phyloP scores from a whole-genome alignment of 176 grass and related monocot genomes.

The Otatea glauca region DNA sequence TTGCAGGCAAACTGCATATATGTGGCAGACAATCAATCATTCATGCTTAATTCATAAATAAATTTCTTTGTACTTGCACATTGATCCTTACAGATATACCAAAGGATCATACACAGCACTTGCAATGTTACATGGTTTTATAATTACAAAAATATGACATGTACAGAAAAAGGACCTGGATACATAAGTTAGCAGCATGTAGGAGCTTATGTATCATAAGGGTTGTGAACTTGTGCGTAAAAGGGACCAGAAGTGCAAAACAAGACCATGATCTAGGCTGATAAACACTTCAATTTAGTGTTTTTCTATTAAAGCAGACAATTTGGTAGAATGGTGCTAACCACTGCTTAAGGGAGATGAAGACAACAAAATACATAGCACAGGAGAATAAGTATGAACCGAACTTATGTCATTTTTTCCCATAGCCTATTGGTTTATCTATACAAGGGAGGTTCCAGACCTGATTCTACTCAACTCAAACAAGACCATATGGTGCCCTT shows the following conservation, averaged over 20 bases:
- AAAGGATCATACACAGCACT: background rate
- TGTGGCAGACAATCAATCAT: conserved; percentile 38
- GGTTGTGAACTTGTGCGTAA: background rate
- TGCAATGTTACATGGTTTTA: background rate
- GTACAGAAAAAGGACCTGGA: background rate
- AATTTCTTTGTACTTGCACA: background rate
- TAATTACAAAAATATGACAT: background rate
- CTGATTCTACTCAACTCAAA: background rate
- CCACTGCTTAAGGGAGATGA: background rate
- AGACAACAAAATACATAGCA: background rate
- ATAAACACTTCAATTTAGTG: conserved; percentile 9
- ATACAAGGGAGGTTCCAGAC: background rate
- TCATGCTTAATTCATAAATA: conserved; percentile 31
- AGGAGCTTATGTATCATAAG: background rate
- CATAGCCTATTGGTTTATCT: too few relatives aligned
- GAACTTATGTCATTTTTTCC: background rate
- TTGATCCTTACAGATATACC: background rate
- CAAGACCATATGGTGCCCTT: background rate
- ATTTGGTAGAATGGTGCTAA: background rate
- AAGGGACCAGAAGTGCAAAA: background rate
- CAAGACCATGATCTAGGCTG: conserved; percentile 22
- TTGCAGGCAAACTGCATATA: conserved; percentile 81
- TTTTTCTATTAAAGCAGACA: conserved; percentile 1
- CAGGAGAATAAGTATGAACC: background rate
- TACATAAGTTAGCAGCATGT: background rate